Evolutionary conservation across 495 filamentous ascomycete species (phyloP).

Genomic region (Penicillium canescens): DNA sequence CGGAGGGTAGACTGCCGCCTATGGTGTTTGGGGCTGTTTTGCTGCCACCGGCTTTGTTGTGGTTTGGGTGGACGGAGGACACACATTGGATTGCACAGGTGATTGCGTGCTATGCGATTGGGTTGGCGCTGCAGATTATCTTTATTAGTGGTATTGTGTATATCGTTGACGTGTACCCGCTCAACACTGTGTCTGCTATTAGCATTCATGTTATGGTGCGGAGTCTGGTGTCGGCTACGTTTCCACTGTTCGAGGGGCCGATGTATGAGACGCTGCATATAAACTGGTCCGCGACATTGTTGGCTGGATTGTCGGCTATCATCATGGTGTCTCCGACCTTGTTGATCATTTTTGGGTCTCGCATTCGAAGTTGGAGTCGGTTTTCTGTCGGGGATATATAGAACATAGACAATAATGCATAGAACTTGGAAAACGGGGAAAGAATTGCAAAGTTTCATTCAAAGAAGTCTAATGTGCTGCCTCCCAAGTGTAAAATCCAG

Average conservation of each 20-base stretch:
- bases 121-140: slow-evolving; percentile 26
- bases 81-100: slow-evolving; percentile 25
- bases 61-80: slow-evolving; percentile 54
- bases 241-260: slow-evolving; percentile 26
- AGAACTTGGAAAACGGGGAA: not conserved
- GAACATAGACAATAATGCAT: not conserved
- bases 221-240: slow-evolving; percentile 51
- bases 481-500: slow-evolving; percentile 12
- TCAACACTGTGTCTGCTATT: slow-evolving; percentile 52
- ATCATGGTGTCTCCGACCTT: slow-evolving; percentile 39
- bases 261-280: slow-evolving; percentile 48
- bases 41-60: slow-evolving; percentile 54
- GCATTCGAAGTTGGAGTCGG: slow-evolving; percentile 26
- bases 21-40: slow-evolving; percentile 52
- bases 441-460: not conserved
- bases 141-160: slow-evolving; percentile 45
- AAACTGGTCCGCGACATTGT: slow-evolving; percentile 57
- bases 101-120: slow-evolving; percentile 28
- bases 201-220: slow-evolving; percentile 65
- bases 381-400: slow-evolving; percentile 18
- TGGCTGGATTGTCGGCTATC: slow-evolving; percentile 51
- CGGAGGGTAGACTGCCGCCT: slow-evolving; percentile 53
- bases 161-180: slow-evolving; percentile 55
- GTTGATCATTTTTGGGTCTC: slow-evolving; percentile 33
- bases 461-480: slow-evolving; percentile 13